phyloP scores from a whole-genome alignment of 1,284 basidiomycete species.

The Trametes polyzona region DNA sequence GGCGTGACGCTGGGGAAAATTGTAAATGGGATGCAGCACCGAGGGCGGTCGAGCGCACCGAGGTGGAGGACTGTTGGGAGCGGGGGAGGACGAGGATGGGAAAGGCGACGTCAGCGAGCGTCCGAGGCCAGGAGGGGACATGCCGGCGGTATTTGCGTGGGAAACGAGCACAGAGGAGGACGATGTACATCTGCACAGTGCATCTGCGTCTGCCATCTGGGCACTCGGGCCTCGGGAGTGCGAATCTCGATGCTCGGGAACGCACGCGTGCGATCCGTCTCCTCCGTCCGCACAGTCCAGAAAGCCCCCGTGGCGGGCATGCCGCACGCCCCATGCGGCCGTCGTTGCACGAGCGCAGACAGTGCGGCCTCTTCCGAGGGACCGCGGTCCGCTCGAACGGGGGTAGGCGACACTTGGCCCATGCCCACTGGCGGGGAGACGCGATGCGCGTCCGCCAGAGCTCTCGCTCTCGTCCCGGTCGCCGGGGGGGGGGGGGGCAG shows the following conservation, averaged over 20 bases:
- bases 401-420: too few relatives aligned
- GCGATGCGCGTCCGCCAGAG: neutral
- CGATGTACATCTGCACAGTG: neutral
- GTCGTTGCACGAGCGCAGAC: neutral
- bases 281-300: too few relatives aligned
- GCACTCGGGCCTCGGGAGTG: too few relatives aligned
- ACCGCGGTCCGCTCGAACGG: constrained; percentile 1
- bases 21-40: neutral
- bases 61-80: neutral
- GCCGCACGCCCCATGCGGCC: neutral
- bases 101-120: neutral
- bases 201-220: too few relatives aligned
- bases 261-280: neutral
- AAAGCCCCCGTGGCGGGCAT: neutral
- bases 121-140: neutral
- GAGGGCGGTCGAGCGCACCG: neutral
- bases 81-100: neutral
- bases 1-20: too few relatives aligned
- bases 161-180: neutral
- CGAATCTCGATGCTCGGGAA: neutral
- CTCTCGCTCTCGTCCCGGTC: neutral
- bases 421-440: too few relatives aligned
- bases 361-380: neutral
- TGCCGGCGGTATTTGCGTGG: neutral
- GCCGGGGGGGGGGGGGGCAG: neutral